Evolutionary conservation across 2,329 filamentous ascomycete genomes (phyloP).

Genomic region (Corynespora cassiicola): DNA sequence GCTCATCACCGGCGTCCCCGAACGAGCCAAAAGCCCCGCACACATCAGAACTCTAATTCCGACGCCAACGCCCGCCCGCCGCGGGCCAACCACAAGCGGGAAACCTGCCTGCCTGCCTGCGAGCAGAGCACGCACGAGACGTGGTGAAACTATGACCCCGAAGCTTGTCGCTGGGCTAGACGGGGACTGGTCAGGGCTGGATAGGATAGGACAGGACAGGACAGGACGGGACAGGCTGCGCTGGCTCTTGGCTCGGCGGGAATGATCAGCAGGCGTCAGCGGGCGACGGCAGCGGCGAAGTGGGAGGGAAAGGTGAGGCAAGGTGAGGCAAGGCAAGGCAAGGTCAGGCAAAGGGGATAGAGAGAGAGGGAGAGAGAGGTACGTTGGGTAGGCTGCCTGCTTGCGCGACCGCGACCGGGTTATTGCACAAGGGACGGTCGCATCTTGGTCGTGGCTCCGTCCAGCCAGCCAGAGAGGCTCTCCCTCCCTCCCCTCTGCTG

Average conservation of each 20-base stretch:
- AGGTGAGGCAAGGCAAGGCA: too few species aligned
- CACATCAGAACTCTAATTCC: conserved; percentile 20
- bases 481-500: too few species aligned
- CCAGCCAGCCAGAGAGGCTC: neutral
- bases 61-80: neutral
- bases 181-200: too few species aligned
- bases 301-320: too few species aligned
- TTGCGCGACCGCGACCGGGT: neutral
- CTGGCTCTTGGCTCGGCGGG: neutral
- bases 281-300: neutral
- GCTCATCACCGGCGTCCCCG: conserved; percentile 21
- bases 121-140: neutral
- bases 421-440: too few species aligned
- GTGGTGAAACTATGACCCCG: conserved; percentile 13
- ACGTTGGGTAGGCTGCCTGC: neutral
- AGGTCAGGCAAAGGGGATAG: neutral
- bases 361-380: neutral
- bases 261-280: conserved; percentile 2
- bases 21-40: conserved; percentile 17
- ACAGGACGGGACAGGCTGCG: too few species aligned
- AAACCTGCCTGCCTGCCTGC: too few species aligned
- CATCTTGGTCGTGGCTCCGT: conserved; percentile 10
- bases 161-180: conserved; percentile 16
- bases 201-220: too few species aligned
- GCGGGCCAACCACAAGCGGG: conserved; percentile 11